Conservation (phyloP, 306 rosid genomes). For the Trichosanthes truncata region DNA sequence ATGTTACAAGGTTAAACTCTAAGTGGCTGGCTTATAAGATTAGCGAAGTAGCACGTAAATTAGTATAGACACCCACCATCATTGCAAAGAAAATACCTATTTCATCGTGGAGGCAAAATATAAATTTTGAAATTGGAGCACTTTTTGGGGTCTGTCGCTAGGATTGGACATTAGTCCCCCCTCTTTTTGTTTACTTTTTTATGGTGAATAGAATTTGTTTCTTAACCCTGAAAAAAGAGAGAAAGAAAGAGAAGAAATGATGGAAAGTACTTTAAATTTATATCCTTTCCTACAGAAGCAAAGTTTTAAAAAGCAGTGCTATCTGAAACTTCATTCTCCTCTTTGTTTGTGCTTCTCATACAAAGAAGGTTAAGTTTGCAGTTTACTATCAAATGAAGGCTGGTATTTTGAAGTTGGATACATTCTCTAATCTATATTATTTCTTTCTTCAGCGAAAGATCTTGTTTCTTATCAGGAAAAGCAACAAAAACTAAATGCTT, state of each 20-base stretch:
- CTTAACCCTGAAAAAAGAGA: background rate
- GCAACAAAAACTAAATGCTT: background rate
- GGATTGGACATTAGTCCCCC: background rate
- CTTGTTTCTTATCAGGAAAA: background rate
- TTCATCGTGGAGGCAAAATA: background rate
- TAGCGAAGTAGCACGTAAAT: background rate
- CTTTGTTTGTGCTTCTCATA: background rate
- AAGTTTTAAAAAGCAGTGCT: background rate
- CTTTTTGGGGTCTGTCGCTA: background rate
- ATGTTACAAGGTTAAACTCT: background rate
- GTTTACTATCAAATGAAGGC: background rate
- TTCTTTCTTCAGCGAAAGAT: background rate
- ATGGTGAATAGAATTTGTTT: background rate
- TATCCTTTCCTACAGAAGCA: background rate
- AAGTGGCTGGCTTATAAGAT: background rate
- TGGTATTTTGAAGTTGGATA: background rate
- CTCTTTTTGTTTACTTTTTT: background rate
- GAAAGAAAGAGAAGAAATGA: background rate
- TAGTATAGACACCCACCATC: slow-evolving; percentile 2
- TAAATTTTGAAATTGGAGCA: background rate
- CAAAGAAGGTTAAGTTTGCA: background rate
- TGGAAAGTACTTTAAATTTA: background rate
- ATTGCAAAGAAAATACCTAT: background rate
- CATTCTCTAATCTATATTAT: background rate
- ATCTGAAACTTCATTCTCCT: background rate